Evolutionary conservation across 1,139 yeast genomes (phyloP).

Genomic region (Debaryomyces fabryi): DNA sequence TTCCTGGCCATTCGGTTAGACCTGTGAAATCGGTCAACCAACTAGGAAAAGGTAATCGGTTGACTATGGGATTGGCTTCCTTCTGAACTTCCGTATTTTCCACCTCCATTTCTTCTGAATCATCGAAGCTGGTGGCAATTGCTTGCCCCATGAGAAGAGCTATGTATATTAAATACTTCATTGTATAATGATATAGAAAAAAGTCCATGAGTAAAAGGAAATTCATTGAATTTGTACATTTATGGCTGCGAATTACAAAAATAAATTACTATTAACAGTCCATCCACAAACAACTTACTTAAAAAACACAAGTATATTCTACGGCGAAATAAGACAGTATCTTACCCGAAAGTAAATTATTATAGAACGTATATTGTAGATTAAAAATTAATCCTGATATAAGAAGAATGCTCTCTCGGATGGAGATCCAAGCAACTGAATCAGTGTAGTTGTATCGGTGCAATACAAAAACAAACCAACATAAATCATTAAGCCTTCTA

Average conservation of each 20-base stretch:
- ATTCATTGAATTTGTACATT: slow-evolving; percentile 4
- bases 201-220: background rate
- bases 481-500: background rate
- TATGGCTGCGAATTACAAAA: slow-evolving; percentile 8
- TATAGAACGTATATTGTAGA: background rate
- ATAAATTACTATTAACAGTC: background rate
- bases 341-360: background rate
- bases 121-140: background rate
- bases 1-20: slow-evolving; percentile 76
- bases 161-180: slow-evolving; percentile 1
- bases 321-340: background rate
- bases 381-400: background rate
- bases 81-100: background rate
- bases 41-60: slow-evolving; percentile 59
- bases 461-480: background rate
- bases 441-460: background rate
- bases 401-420: background rate
- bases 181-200: background rate
- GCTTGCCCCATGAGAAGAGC: background rate
- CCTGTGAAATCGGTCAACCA: slow-evolving; percentile 84
- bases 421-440: background rate
- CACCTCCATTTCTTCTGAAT: background rate
- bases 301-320: background rate
- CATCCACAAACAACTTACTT: slow-evolving; percentile 1
- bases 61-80: background rate